These are phyloP conservation scores for Polychaeton citri DNA, from an alignment of 2,329 filamentous ascomycete species.

Conservation along the genomic window DNA sequence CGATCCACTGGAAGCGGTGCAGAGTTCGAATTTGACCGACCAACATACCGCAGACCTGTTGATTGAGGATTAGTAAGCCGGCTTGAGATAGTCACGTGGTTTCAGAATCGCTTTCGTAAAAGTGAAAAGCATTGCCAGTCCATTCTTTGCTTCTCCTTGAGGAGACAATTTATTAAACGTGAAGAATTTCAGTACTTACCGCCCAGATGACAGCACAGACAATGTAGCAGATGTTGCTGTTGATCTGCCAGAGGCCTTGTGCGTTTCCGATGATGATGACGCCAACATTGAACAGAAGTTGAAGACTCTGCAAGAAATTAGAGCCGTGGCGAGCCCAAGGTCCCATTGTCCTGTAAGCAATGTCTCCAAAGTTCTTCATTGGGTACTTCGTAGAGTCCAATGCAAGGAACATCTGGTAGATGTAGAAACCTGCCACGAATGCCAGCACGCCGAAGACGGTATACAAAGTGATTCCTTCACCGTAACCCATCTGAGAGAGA, in stretches of 20 bases:
- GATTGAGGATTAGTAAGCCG: no score
- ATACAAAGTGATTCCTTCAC: constrained; percentile 24
- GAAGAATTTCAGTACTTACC: no score
- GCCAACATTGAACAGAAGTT: constrained; percentile 37
- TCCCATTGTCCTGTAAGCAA: constrained; percentile 28
- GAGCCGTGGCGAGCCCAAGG: constrained; percentile 23
- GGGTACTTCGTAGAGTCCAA: constrained; percentile 29
- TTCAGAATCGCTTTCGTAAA: no score
- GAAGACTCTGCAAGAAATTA: constrained; percentile 27
- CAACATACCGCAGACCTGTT: constrained; percentile 36
- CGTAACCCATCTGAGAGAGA: constrained; percentile 19
- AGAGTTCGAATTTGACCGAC: constrained; percentile 44
- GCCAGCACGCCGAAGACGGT: constrained; percentile 24
- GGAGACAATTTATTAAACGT: no score
- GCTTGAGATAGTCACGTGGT: no score
- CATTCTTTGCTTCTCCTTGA: no score
- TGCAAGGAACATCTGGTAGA: constrained; percentile 24
- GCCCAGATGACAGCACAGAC: constrained; percentile 34
- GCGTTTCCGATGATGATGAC: constrained; percentile 41
- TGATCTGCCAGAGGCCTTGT: constrained; percentile 41
- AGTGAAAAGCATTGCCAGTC: constrained; percentile 40
- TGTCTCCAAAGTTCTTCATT: constrained; percentile 28
- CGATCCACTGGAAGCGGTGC: constrained; percentile 41
- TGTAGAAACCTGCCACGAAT: constrained; percentile 10
- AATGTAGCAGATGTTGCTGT: constrained; percentile 34